These are phyloP conservation scores for Lotmaria passim DNA, from an alignment of 208 protist genomes.

Conservation along the genomic window DNA sequence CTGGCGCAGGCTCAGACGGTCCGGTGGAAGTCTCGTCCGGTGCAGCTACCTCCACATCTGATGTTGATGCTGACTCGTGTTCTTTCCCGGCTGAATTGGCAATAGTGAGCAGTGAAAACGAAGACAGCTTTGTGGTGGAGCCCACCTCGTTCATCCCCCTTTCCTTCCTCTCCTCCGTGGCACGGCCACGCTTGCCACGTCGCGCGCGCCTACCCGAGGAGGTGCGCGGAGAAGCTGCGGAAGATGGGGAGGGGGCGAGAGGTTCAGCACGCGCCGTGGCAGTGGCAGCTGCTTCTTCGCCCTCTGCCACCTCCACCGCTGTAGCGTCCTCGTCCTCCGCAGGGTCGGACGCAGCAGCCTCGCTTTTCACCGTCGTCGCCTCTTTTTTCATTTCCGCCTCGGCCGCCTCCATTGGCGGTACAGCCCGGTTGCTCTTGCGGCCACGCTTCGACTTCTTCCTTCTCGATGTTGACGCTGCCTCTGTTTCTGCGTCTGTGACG, in stretches of 20 bases:
- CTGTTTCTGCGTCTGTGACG: background rate
- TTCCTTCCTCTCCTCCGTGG: background rate
- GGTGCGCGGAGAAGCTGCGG: background rate
- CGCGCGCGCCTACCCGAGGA: background rate
- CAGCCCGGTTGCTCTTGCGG: background rate
- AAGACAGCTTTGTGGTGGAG: background rate
- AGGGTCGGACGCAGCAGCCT: background rate
- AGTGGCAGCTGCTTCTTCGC: background rate
- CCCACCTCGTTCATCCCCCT: background rate
- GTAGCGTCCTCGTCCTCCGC: background rate
- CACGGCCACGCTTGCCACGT: constrained; percentile 13
- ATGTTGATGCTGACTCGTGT: background rate
- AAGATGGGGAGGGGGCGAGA: background rate
- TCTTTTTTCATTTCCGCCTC: background rate
- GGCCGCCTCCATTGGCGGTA: background rate
- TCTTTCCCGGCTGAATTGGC: background rate
- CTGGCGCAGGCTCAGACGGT: too few relatives aligned
- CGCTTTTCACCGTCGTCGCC: background rate
- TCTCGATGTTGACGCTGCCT: background rate
- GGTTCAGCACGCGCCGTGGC: background rate
- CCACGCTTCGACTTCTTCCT: constrained; percentile 1
- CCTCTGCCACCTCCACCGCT: background rate
- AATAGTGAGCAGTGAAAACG: background rate
- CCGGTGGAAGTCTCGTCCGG: background rate
- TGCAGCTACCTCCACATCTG: background rate